Conservation (phyloP, 2,329 filamentous ascomycete species). For the Fusarium temperatum region DNA sequence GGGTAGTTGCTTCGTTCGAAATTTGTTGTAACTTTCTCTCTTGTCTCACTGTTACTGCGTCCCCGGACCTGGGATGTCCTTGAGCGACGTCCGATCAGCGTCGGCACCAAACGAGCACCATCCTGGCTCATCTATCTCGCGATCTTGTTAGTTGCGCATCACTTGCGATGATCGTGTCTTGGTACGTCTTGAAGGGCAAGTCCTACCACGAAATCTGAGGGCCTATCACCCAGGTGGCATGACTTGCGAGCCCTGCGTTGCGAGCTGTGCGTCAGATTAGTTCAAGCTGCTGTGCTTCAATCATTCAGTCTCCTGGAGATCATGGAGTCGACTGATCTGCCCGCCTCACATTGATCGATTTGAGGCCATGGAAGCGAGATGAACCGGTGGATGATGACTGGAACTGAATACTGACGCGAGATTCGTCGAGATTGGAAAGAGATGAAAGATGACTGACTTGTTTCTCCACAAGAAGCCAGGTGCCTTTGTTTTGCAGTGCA, state of each 20-base stretch:
- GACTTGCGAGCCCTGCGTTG: slow-evolving; percentile 43
- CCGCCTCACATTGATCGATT: slow-evolving; percentile 33
- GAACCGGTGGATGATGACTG: slow-evolving; percentile 21
- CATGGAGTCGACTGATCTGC: slow-evolving; percentile 14
- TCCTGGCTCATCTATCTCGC: slow-evolving; percentile 13
- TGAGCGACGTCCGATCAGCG: slow-evolving; percentile 23
- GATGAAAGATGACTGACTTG: slow-evolving; percentile 12
- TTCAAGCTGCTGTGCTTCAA: slow-evolving; percentile 25
- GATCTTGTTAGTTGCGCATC: slow-evolving; percentile 21
- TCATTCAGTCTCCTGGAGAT: slow-evolving; percentile 20
- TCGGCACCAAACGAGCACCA: slow-evolving; percentile 18
- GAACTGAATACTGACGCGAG: slow-evolving; percentile 23
- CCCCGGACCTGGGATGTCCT: slow-evolving; percentile 14
- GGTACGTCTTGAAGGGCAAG: slow-evolving; percentile 2
- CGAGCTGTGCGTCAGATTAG: slow-evolving; percentile 37
- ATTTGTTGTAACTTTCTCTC: slow-evolving; percentile 3
- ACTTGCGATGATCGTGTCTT: slow-evolving; percentile 15
- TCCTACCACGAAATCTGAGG: background rate
- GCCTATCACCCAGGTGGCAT: slow-evolving; percentile 33
- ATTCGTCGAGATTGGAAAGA: slow-evolving; percentile 31
- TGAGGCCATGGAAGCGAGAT: slow-evolving; percentile 24
- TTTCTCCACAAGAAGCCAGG: slow-evolving; percentile 25
- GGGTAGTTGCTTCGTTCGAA: slow-evolving; percentile 27
- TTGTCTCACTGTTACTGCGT: slow-evolving; percentile 24
- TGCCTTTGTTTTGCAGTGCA: slow-evolving; percentile 23